A percentile compares a stretch with the other conserved stretches of the same genome.
These are phyloP conservation scores for Aaosphaeria arxii DNA, from an alignment of 2,329 filamentous ascomycete species.

Conservation along the genomic window DNA sequence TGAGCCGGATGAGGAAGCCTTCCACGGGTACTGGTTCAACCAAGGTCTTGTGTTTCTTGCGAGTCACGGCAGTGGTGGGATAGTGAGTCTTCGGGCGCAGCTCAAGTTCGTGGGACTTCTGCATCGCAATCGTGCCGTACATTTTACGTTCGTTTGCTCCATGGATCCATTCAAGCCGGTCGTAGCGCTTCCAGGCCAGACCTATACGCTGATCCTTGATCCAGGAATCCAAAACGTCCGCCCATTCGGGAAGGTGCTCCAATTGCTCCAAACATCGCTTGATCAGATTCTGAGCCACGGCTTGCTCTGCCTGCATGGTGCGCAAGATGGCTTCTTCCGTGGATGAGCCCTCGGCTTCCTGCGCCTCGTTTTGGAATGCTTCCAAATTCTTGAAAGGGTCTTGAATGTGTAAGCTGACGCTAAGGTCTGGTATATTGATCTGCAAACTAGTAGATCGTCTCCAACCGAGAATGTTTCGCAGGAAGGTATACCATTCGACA, in stretches of 20 bases:
- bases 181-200: slow-evolving; percentile 67
- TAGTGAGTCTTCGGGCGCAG: slow-evolving; percentile 65
- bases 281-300: slow-evolving; percentile 56
- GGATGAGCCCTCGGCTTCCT: slow-evolving; percentile 43
- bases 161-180: slow-evolving; percentile 66
- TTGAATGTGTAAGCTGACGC: slow-evolving; percentile 56
- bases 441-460: slow-evolving; percentile 55
- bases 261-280: slow-evolving; percentile 59
- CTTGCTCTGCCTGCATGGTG: slow-evolving; percentile 51
- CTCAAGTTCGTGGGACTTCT: slow-evolving; percentile 64
- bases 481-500: slow-evolving; percentile 67
- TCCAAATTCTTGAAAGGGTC: slow-evolving; percentile 58
- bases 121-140: slow-evolving; percentile 68
- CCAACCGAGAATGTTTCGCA: slow-evolving; percentile 59
- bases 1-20: slow-evolving; percentile 64
- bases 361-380: slow-evolving; percentile 38
- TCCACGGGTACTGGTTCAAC: slow-evolving; percentile 62
- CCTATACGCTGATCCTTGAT: slow-evolving; percentile 57
- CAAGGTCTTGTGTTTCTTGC: slow-evolving; percentile 40
- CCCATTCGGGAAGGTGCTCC: slow-evolving; percentile 56
- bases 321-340: slow-evolving; percentile 45
- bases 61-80: slow-evolving; percentile 48
- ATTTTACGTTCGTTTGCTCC: slow-evolving; percentile 65
- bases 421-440: slow-evolving; percentile 62
- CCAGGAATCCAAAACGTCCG: slow-evolving; percentile 59